Base-by-base conservation (phyloP, 306 rosid species). In the Castanea sativa region DNA sequence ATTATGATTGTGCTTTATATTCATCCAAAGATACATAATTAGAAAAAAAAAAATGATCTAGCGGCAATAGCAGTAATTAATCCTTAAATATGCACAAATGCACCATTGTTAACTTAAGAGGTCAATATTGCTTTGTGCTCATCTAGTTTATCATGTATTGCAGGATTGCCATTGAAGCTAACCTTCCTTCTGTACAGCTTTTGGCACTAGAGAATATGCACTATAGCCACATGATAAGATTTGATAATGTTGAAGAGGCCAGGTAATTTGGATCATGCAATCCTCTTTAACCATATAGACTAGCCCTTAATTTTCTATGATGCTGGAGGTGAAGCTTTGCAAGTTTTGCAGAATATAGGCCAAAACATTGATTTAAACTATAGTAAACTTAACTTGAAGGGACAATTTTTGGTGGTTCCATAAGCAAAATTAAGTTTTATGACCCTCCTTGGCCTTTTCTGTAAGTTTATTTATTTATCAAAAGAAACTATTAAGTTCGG, bases 121-220 rank as follows among this genome's bases (percentile, higher is more conserved):
- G 13, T 59, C 25, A 9, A 7, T 59, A 11, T 59, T 59, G 79
- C 73, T 69, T 51, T 61, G 8, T 51, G 52, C 72, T 82, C 59
- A 78, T 86, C n/a, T 60, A 67, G 69, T 72, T 75, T 23, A 56
- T 29, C 76, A 58, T 81, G 58, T 81, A 38, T 79, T 80, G 55
- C 91, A 95, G 99, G 88, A 86, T 95, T 77, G 91, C 98, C 80
- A 74, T 82, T 80, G 92, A 92, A 78, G 92, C 93, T 32, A 81
- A 87, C 71, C 89, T 90, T 81, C 91, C 91, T 78, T 71, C 80
- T n/a, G 45, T 83, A 59, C 95, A 95, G 82, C 96, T 91, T 81
- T 78, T 84, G 55, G 99, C 97, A 23, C 89, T 95, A 79, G 96
- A 95, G 81, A 92, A 93, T 76, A 95, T 95, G 99, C 98, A 95